Percentiles rank a stretch among this genome's conserved stretches.
phyloP scores from a whole-genome alignment of 371 early-diverging fungal genomes.

The Mucor mucedo region DNA sequence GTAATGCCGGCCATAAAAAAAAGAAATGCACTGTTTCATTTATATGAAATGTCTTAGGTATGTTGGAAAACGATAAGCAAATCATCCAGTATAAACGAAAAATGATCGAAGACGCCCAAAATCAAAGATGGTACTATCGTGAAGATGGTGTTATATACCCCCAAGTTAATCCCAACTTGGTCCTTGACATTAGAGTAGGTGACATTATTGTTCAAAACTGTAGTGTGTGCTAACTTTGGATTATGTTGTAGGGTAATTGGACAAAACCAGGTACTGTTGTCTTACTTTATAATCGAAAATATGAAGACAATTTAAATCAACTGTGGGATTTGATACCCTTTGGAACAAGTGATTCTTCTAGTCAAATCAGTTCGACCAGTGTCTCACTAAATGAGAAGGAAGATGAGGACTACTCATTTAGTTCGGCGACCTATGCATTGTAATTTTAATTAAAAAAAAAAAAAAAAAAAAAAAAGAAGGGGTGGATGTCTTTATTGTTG shows the following conservation, averaged over 20 bases:
- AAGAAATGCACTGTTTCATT: background rate
- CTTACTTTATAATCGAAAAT: conserved; percentile 52
- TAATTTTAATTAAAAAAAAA: conserved; percentile 20
- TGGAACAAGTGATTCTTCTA: conserved; percentile 4
- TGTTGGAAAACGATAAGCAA: conserved; percentile 47
- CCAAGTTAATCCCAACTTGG: conserved; percentile 48
- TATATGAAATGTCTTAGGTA: conserved; percentile 24
- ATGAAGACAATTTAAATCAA: conserved; percentile 50
- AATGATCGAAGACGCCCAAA: conserved; percentile 50
- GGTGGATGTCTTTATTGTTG: background rate
- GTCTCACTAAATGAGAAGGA: conserved; percentile 13
- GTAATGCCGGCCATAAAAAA: conserved; percentile 18
- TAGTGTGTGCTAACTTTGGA: no score
- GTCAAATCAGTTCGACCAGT: conserved; percentile 1
- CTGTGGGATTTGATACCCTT: conserved; percentile 51
- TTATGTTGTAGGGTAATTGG: conserved; percentile 46
- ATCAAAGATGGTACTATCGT: conserved; percentile 56
- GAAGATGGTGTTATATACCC: conserved; percentile 58
- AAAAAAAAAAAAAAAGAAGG: background rate
- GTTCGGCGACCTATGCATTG: conserved; percentile 53
- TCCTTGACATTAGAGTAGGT: conserved; percentile 52
- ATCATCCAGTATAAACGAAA: conserved; percentile 56
- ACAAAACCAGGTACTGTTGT: conserved; percentile 50
- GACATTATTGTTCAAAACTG: no score
- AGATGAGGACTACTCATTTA: conserved; percentile 47